Conservation (phyloP, 179 eudicot genomes). For the Beta corolliflora region DNA sequence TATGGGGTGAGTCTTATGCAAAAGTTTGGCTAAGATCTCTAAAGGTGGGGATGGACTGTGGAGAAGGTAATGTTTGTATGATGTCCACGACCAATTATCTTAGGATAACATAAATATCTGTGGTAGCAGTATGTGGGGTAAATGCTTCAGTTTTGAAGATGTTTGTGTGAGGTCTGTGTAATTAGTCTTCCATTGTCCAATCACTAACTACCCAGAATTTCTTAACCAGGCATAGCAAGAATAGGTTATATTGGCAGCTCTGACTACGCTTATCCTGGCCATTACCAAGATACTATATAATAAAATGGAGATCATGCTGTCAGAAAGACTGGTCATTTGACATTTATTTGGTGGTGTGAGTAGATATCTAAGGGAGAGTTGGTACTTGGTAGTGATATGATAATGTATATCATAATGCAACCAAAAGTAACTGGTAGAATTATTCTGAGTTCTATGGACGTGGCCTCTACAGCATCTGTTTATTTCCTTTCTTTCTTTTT, state of each 20-base stretch:
- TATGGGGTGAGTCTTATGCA: not conserved
- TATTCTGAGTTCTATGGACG: not conserved
- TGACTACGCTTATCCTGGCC: too few species aligned
- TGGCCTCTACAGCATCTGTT: slow-evolving; percentile 2
- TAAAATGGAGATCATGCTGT: not conserved
- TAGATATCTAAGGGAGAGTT: not conserved
- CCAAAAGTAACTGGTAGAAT: slow-evolving; percentile 2
- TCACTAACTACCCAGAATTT: too few species aligned
- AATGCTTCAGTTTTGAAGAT: not conserved
- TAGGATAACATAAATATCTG: not conserved
- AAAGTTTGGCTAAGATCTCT: not conserved
- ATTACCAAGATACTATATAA: too few species aligned
- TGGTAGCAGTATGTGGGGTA: not conserved
- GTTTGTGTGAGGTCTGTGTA: not conserved
- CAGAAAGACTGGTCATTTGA: not conserved
- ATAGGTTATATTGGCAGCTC: too few species aligned
- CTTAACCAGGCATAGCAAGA: too few species aligned
- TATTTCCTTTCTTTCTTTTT: not conserved
- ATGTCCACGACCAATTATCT: not conserved
- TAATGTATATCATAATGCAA: slow-evolving; percentile 8
- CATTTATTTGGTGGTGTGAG: slow-evolving; percentile 5
- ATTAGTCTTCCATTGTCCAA: slow-evolving; percentile 2
- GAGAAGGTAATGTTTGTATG: not conserved
- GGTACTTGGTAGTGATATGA: not conserved
- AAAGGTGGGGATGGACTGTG: not conserved